Base-by-base conservation (phyloP, 2,329 filamentous ascomycete genomes). In the Trichoderma sp. region DNA sequence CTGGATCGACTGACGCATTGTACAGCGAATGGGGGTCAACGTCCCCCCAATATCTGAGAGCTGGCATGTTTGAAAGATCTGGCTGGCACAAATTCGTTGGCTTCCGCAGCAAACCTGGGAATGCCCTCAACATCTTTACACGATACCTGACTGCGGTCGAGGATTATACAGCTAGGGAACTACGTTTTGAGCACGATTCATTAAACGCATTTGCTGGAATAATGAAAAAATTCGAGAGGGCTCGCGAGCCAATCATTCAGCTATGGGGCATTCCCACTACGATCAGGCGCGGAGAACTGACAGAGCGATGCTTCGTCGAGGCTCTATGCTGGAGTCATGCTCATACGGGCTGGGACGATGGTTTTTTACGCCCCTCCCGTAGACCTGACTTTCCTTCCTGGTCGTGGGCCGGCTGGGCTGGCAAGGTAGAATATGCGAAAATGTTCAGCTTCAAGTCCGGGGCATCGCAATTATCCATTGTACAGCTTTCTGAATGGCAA, bases 361-460 rank as follows among this genome's bases (percentile, higher is more conserved):
- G 18, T 2, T 3, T 18, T 21, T 21, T 4, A 46, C 43, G n/a
- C 18, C 43, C 43, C n/a, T 8, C 6, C 43, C 43, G 43, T 4
- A 49, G 43, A 24, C n/a, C 43, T 5, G 43, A 49, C 43, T 49
- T 49, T 5, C 43, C 43, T 8, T 49, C 43, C 8, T 49, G 43
- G 43, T 49, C 43, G 24, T 49, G 43, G 43, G 43, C n/a, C 5
- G 43, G 43, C 43, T 49, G 43, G 43, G 43, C 43, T 6, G 43
- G 43, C n/a, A 5, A 49, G 43, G 43, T 24, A 21, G 11, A 21
- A 18, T 49, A 49, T 10, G n/a, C 10, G 3, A 21, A 13, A 49
- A 13, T 7, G 16, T 18, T 6, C 5, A 6, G 7, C 8, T 8
- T 6, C 8, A 4, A 2, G 1, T 18, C 1, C 16, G n/a, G n/a